phyloP scores from a whole-genome alignment of 2,329 filamentous ascomycete species.

The Hypoxylon sp. region DNA sequence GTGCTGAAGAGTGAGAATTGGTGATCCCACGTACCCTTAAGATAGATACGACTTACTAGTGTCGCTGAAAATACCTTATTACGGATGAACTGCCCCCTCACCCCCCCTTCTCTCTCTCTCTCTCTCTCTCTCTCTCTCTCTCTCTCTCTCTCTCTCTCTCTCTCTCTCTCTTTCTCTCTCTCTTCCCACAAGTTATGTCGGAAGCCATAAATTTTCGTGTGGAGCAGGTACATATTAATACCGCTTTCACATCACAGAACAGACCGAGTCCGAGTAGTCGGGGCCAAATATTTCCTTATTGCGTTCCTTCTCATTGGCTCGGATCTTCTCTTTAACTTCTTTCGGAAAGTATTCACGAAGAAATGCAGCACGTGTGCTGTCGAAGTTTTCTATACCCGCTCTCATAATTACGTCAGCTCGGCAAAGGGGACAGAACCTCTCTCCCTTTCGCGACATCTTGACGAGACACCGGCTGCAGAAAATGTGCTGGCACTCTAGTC shows the following conservation, averaged over 20 bases:
- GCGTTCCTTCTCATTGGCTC: slow-evolving; percentile 81
- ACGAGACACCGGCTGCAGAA: slow-evolving; percentile 90
- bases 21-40: neutral
- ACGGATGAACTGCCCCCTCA: too few relatives aligned
- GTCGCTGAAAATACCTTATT: neutral
- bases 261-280: slow-evolving; percentile 72
- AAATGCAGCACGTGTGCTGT: slow-evolving; percentile 76
- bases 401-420: slow-evolving; percentile 78
- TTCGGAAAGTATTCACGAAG: slow-evolving; percentile 82
- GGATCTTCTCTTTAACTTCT: slow-evolving; percentile 77
- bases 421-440: slow-evolving; percentile 82
- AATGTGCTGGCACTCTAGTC: slow-evolving; percentile 80
- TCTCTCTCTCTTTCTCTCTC: too few relatives aligned
- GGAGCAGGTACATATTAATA: neutral
- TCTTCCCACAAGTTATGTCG: neutral
- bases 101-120: too few relatives aligned
- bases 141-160: too few relatives aligned
- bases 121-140: too few relatives aligned
- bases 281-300: slow-evolving; percentile 80
- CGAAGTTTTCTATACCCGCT: slow-evolving; percentile 80
- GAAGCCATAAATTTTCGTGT: neutral
- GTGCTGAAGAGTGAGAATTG: neutral
- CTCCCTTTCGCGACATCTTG: slow-evolving; percentile 79
- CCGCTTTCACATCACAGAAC: slow-evolving; percentile 69
- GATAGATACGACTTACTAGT: neutral